A percentile compares a stretch with the other conserved stretches of the same genome.
Evolutionary conservation across 2,329 filamentous ascomycete genomes (phyloP).

Genomic region (Claviceps africana): DNA sequence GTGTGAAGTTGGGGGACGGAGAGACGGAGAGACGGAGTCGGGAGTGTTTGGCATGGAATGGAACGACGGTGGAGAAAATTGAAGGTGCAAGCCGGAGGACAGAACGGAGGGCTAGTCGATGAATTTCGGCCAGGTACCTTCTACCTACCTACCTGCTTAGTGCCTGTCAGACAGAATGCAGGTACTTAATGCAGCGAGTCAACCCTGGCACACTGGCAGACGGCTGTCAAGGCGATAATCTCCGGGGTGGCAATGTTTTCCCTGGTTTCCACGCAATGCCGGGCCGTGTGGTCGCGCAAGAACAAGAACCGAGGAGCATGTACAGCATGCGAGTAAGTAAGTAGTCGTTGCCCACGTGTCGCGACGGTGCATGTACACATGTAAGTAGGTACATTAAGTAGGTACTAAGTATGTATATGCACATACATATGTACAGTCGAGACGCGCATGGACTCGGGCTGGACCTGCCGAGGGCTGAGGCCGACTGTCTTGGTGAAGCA

Average conservation of each 20-base stretch:
- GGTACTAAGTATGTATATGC: too few species aligned
- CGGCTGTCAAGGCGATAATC: not conserved
- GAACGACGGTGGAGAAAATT: slow-evolving; percentile 2
- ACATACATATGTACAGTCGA: too few species aligned
- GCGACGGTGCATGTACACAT: too few species aligned
- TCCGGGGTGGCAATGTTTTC: not conserved
- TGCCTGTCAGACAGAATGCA: too few species aligned
- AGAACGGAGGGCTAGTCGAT: not conserved
- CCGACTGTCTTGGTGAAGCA: not conserved
- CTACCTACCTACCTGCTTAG: too few species aligned
- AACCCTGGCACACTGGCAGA: not conserved
- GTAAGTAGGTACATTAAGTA: too few species aligned
- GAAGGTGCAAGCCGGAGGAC: not conserved
- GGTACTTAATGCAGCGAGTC: too few species aligned
- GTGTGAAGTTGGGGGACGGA: not conserved
- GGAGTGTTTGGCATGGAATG: slow-evolving; percentile 1
- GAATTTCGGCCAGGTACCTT: not conserved
- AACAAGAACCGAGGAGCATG: too few species aligned
- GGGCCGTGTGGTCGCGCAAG: too few species aligned
- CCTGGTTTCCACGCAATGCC: too few species aligned
- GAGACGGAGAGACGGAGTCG: not conserved
- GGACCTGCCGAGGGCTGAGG: not conserved
- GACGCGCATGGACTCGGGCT: not conserved
- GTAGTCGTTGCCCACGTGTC: too few species aligned
- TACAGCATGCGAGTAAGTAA: too few species aligned